These are phyloP conservation scores for Russula sp. DNA, from an alignment of 768 basidiomycete genomes.

Conservation along the genomic window DNA sequence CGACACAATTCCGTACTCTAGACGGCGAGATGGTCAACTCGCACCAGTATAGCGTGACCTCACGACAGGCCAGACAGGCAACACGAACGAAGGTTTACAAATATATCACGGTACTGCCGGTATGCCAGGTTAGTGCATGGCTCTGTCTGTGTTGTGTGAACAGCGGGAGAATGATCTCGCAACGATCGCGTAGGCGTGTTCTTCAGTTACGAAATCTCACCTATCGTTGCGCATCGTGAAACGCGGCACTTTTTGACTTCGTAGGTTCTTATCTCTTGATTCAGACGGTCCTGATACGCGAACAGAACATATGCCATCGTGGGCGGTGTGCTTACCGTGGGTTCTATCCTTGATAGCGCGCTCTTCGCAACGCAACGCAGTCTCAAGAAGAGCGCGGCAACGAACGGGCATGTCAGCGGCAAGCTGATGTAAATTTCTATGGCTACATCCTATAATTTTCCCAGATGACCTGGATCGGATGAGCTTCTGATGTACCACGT, in stretches of 20 bases:
- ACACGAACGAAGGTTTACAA: slow-evolving; percentile 57
- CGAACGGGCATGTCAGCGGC: slow-evolving; percentile 20
- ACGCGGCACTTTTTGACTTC: slow-evolving; percentile 94
- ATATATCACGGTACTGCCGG: slow-evolving; percentile 70
- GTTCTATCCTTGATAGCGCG: slow-evolving; percentile 78
- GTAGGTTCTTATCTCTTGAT: slow-evolving; percentile 42
- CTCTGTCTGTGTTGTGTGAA: not conserved
- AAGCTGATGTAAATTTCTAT: slow-evolving; percentile 24
- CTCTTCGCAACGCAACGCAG: slow-evolving; percentile 77
- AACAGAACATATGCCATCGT: slow-evolving; percentile 92
- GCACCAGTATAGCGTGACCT: slow-evolving; percentile 95
- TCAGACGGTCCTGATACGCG: slow-evolving; percentile 2
- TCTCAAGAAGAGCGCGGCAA: slow-evolving; percentile 53
- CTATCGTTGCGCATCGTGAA: slow-evolving; percentile 90
- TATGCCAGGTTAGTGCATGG: slow-evolving; percentile 46
- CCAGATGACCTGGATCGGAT: not conserved
- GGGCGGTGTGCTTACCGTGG: slow-evolving; percentile 94
- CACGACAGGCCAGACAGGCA: slow-evolving; percentile 50
- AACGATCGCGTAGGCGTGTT: slow-evolving; percentile 52
- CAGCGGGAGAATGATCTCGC: not conserved
- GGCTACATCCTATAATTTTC: not conserved
- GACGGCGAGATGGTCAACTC: slow-evolving; percentile 73
- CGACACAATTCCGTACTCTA: slow-evolving; percentile 86
- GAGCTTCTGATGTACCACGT: slow-evolving; percentile 11
- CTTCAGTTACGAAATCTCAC: slow-evolving; percentile 96